phyloP scores from a whole-genome alignment of 768 basidiomycete genomes.

The Lyophyllum atratum region DNA sequence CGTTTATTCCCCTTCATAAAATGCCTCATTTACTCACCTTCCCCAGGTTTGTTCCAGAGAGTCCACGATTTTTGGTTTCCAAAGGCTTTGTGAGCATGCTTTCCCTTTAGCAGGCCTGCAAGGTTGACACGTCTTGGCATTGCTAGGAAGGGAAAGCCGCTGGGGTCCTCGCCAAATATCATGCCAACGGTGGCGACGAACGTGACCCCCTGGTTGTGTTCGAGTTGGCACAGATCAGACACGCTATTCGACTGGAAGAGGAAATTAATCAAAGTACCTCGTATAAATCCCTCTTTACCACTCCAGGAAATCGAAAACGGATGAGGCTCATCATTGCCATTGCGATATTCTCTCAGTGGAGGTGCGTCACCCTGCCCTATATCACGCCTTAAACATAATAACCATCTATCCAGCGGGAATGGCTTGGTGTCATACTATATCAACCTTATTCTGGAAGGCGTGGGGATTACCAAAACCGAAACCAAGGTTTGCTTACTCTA shows the following conservation, averaged over 20 bases:
- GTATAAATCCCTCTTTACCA: conserved; percentile 55
- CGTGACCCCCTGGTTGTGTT: conserved; percentile 60
- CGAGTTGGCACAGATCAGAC: conserved; percentile 68
- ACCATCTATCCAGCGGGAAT: conserved; percentile 47
- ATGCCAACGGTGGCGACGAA: conserved; percentile 62
- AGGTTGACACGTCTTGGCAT: neutral
- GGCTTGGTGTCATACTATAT: conserved; percentile 78
- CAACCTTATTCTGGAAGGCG: conserved; percentile 62
- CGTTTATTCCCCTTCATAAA: neutral
- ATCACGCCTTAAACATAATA: conserved; percentile 3
- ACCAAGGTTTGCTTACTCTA: conserved; percentile 35
- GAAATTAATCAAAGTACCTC: conserved; percentile 50
- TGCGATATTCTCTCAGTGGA: conserved; percentile 77
- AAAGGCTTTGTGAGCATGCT: conserved; percentile 49
- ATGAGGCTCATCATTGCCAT: conserved; percentile 69
- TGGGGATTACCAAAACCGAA: conserved; percentile 55
- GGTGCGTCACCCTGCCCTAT: conserved; percentile 32
- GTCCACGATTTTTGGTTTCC: conserved; percentile 66
- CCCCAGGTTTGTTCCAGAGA: conserved; percentile 64
- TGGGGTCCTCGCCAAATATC: conserved; percentile 66
- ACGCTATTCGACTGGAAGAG: conserved; percentile 65
- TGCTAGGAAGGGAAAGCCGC: conserved; percentile 56
- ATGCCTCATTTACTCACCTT: neutral
- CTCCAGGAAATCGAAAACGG: conserved; percentile 67
- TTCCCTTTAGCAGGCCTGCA: neutral